Percentiles rank a stretch among this genome's conserved stretches.
Evolutionary conservation across 2,329 filamentous ascomycete genomes (phyloP).

Genomic region (Paecilomyces fulvus): DNA sequence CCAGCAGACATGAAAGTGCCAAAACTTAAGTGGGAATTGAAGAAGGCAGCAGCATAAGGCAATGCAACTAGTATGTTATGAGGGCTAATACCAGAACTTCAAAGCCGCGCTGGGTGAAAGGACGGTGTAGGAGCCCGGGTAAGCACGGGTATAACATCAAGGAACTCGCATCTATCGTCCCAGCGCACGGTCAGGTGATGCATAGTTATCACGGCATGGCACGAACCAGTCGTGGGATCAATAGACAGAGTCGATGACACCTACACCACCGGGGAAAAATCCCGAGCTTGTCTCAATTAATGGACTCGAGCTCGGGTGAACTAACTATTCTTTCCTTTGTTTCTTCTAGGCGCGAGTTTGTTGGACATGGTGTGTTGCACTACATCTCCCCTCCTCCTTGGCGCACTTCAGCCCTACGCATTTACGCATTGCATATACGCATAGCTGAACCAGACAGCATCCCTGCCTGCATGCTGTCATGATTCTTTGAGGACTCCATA

Average conservation of each 20-base stretch:
- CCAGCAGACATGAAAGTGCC: background rate
- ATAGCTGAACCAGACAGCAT: background rate
- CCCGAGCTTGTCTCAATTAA: no score
- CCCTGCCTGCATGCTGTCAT: background rate
- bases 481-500: background rate
- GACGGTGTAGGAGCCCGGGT: background rate
- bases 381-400: background rate
- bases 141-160: no score
- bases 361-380: background rate
- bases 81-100: background rate
- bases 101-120: background rate
- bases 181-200: no score
- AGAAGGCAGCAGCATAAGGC: background rate
- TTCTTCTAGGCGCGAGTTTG: background rate
- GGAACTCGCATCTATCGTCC: no score
- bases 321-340: background rate
- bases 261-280: no score
- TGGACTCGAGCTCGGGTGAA: no score
- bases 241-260: no score
- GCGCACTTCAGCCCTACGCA: background rate
- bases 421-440: background rate
- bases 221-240: no score
- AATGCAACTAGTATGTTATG: background rate
- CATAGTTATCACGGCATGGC: no score
- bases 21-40: background rate